Conservation (phyloP, 345 rosid species). For the Psidium guajava region DNA sequence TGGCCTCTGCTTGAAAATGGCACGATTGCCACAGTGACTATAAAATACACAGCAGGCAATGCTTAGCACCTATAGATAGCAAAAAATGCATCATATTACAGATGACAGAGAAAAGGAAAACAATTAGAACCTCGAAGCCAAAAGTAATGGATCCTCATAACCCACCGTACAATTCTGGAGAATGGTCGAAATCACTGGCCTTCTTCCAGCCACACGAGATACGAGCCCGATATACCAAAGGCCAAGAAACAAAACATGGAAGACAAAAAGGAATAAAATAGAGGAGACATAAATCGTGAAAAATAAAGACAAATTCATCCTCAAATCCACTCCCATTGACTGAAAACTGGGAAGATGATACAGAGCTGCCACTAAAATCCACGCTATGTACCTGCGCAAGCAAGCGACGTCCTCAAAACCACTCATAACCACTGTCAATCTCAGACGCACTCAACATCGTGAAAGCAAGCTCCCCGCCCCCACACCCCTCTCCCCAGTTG, state of each 20-base stretch:
- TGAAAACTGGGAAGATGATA: conserved; percentile 99
- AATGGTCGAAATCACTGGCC: conserved; percentile 87
- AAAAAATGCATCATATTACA: conserved; percentile 1
- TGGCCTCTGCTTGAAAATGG: conserved; percentile 47
- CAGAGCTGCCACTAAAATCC: conserved; percentile 96
- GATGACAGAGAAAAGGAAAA: neutral
- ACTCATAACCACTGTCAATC: neutral
- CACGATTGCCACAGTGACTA: conserved; percentile 94
- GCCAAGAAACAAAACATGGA: conserved; percentile 83
- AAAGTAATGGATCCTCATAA: conserved; percentile 1
- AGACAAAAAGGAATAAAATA: conserved; percentile 80
- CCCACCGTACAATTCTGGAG: conserved; percentile 94
- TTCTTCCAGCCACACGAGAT: conserved; percentile 90
- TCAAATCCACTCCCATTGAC: conserved; percentile 98
- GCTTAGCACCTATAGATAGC: conserved; percentile 67
- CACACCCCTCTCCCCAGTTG: neutral
- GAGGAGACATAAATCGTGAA: conserved; percentile 80
- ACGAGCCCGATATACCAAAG: conserved; percentile 91
- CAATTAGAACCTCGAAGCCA: neutral
- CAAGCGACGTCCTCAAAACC: neutral
- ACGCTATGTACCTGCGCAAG: conserved; percentile 78
- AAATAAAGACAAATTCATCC: conserved; percentile 97
- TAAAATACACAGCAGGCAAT: conserved; percentile 95
- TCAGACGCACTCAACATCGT: neutral
- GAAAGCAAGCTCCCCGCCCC: neutral